A percentile compares a stretch with the other conserved stretches of the same genome.
These are phyloP conservation scores for Dothistroma septosporum DNA, from an alignment of 2,329 filamentous ascomycete genomes.

Conservation along the genomic window DNA sequence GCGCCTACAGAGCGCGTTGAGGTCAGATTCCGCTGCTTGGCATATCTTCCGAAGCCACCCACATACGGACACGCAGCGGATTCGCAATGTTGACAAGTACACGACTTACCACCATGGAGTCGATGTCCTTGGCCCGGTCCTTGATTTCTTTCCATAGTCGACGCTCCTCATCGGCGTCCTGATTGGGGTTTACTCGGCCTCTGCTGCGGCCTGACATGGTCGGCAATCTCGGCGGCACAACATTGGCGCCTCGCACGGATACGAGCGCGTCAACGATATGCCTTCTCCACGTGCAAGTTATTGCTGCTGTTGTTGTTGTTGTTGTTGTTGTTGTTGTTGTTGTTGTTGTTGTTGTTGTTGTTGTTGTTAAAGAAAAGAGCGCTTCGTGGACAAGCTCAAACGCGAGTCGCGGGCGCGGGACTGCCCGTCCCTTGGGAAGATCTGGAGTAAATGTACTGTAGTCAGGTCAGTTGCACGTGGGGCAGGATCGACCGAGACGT, in stretches of 20 bases:
- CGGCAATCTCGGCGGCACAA: not conserved
- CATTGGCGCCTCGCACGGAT: not conserved
- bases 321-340: not conserved
- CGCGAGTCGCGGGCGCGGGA: not conserved
- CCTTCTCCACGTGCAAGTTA: not conserved
- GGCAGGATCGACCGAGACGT: not conserved
- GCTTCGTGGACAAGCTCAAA: not conserved
- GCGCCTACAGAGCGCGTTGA: conserved; percentile 16
- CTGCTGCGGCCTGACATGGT: conserved; percentile 46
- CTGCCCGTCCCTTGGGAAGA: not conserved
- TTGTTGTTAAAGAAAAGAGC: not conserved
- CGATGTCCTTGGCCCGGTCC: conserved; percentile 43
- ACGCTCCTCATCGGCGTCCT: conserved; percentile 50
- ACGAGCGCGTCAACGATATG: not conserved
- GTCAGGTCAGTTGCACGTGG: not conserved
- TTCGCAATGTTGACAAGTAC: not conserved
- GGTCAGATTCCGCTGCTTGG: not conserved
- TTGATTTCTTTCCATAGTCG: conserved; percentile 48
- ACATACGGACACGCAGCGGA: not conserved
- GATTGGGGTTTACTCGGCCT: conserved; percentile 42
- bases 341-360: not conserved
- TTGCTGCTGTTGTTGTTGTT: not conserved
- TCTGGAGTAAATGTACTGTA: too few relatives aligned
- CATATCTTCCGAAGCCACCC: not conserved
- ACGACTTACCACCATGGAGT: conserved; percentile 45